Percentiles rank a stretch among this genome's conserved stretches.
Evolutionary conservation across 2,329 filamentous ascomycete species (phyloP).

Genomic region (Aspergillus sp.): DNA sequence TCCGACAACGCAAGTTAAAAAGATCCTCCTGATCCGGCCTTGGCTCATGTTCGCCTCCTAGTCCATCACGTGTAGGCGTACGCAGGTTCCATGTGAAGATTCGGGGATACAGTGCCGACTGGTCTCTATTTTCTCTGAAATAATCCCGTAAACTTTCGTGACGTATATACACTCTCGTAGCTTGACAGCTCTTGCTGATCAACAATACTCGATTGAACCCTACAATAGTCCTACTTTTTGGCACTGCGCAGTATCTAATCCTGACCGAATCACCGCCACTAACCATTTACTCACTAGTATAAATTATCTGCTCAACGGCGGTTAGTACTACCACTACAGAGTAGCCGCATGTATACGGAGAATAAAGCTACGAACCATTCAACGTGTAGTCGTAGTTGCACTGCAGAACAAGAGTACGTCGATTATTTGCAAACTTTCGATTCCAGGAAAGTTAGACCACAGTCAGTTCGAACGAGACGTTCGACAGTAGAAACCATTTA

Average conservation of each 20-base stretch:
- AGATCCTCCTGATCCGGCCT: background rate
- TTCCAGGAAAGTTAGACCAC: background rate
- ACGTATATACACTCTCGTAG: too few relatives aligned
- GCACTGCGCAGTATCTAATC: too few relatives aligned
- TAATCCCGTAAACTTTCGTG: too few relatives aligned
- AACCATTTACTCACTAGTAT: too few relatives aligned
- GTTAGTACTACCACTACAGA: too few relatives aligned
- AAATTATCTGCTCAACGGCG: too few relatives aligned
- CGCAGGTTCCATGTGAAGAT: constrained; percentile 4
- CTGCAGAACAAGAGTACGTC: background rate
- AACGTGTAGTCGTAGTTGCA: background rate
- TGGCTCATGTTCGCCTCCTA: background rate
- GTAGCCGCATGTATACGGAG: background rate
- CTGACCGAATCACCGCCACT: too few relatives aligned
- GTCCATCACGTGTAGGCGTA: background rate
- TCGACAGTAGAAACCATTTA: constrained; percentile 8
- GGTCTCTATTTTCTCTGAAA: too few relatives aligned
- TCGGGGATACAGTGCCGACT: too few relatives aligned
- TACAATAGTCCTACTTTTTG: too few relatives aligned
- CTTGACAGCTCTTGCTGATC: too few relatives aligned
- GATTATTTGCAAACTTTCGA: background rate
- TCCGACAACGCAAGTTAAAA: background rate
- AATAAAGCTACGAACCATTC: background rate
- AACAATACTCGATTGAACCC: too few relatives aligned
- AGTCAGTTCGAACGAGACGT: background rate